These are phyloP conservation scores for Lyophyllum shimeji DNA, from an alignment of 768 basidiomycete genomes.

Conservation along the genomic window DNA sequence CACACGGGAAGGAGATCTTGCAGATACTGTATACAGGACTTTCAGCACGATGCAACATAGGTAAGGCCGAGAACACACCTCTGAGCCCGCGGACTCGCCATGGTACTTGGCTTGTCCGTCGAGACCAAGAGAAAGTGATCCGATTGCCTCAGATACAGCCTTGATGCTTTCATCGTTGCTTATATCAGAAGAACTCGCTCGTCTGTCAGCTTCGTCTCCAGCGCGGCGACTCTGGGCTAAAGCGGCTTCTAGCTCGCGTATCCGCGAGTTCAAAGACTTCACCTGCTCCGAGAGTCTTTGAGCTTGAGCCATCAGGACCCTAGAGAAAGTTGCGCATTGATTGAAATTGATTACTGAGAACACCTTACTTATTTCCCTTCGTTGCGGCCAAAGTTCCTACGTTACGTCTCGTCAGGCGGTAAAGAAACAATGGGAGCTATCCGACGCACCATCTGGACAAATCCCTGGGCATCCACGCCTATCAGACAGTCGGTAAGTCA, in stretches of 20 bases:
- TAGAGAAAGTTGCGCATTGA: slow-evolving; percentile 17
- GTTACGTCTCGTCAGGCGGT: not conserved
- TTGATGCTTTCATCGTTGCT: slow-evolving; percentile 22
- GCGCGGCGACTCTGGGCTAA: slow-evolving; percentile 25
- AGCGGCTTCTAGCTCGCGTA: slow-evolving; percentile 46
- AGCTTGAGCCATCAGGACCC: slow-evolving; percentile 52
- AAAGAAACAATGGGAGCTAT: not conserved
- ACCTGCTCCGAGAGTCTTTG: slow-evolving; percentile 48
- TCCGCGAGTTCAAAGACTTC: slow-evolving; percentile 37
- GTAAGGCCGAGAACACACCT: slow-evolving; percentile 29
- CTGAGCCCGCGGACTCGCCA: slow-evolving; percentile 48
- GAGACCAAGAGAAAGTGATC: slow-evolving; percentile 47
- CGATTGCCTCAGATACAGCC: slow-evolving; percentile 39
- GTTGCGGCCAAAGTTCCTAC: slow-evolving; percentile 49
- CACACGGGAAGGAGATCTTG: slow-evolving; percentile 37
- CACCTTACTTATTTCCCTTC: slow-evolving; percentile 53
- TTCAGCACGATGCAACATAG: not conserved
- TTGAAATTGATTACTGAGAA: not conserved
- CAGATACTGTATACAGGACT: slow-evolving; percentile 29
- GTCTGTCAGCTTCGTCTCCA: not conserved
- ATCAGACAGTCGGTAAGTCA: not conserved
- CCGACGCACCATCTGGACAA: slow-evolving; percentile 46
- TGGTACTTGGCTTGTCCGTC: slow-evolving; percentile 52
- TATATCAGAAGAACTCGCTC: slow-evolving; percentile 4
- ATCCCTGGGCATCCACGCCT: slow-evolving; percentile 52